Conservation (phyloP, 2,329 filamentous ascomycete species). For the Zymoseptoria crescenta region DNA sequence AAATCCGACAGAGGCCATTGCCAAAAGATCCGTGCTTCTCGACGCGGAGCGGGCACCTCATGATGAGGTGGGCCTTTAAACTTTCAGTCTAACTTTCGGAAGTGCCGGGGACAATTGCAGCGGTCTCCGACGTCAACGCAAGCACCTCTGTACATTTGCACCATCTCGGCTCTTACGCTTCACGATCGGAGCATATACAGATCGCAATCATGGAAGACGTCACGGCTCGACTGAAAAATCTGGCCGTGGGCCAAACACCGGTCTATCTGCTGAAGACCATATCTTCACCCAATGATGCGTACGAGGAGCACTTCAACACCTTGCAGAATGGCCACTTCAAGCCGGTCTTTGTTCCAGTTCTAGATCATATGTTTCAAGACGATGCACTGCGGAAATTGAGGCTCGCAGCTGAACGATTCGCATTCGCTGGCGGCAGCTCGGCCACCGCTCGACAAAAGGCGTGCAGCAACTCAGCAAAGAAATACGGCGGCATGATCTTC, state of each 20-base stretch:
- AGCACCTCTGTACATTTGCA: neutral
- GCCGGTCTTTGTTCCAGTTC: conserved; percentile 66
- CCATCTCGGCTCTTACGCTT: neutral
- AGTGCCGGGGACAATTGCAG: neutral
- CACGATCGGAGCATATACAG: neutral
- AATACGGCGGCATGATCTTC: conserved; percentile 73
- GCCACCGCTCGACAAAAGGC: conserved; percentile 23
- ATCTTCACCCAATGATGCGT: conserved; percentile 62
- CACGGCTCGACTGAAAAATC: conserved; percentile 15
- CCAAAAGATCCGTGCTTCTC: neutral
- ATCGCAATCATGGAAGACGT: conserved; percentile 20
- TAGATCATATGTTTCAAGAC: conserved; percentile 62
- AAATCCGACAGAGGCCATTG: conserved; percentile 10
- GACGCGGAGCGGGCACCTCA: neutral
- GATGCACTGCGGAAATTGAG: conserved; percentile 50
- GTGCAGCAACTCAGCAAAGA: conserved; percentile 28
- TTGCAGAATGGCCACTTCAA: conserved; percentile 45
- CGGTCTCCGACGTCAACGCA: neutral
- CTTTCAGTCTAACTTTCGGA: neutral
- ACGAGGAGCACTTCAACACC: conserved; percentile 58
- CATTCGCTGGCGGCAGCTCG: conserved; percentile 29
- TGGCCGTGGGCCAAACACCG: conserved; percentile 36
- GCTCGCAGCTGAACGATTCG: conserved; percentile 41
- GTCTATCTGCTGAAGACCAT: conserved; percentile 71
- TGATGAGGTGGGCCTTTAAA: neutral